Evolutionary conservation across 148 eudicot species (phyloP), one percentile per base, ranked within the genome.

Genomic region (Linanthus parryae): DNA sequence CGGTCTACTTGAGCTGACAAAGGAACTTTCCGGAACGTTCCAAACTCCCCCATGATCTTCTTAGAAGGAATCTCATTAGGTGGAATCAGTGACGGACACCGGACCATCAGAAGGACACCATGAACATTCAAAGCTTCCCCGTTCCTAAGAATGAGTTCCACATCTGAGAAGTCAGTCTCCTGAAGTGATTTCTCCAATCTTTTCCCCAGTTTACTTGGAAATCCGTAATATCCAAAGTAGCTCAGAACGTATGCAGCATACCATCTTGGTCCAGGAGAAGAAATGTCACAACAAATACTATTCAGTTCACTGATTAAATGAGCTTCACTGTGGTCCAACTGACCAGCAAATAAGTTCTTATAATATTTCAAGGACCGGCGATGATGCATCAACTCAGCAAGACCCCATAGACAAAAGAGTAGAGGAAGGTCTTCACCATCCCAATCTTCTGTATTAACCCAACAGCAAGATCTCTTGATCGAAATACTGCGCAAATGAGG

Each of bases 1-100:
- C 48, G 70, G 49, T 86, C 86, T 40, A 90, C 92, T 37, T 74
- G 79, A 63, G 85, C 74, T 43, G 92, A 85, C 54, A 83, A 73
- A 64, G 56, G 67, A 52, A 86, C 68, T 71, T 71, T 51, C 50
- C 66, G 29, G 44, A 29, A 28, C 64, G 66, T 44, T 36, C 41
- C 33, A 42, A 26, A 16, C 57, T 58, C 50, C 52, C 68, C 22
- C 54, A 48, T 28, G 40, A n/a, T 46, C 44, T 58, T 39, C 48
- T 52, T 53, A 58, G 19, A 26, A 39, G 50, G 53, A 30, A 52
- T 33, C 54, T 48, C 52, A 17, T 62, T 53, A 18, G 70, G 74
- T 52, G 84, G 97, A 22, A 90, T 67, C 49, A 90, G 56, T 31
- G 75, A 59, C 14, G 92, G 89, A 63, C 95, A 85, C 28, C 82